Percentiles rank a stretch among this genome's conserved stretches.
Conservation (phyloP, 148 eudicot genomes). For the Simmondsia chinensis region DNA sequence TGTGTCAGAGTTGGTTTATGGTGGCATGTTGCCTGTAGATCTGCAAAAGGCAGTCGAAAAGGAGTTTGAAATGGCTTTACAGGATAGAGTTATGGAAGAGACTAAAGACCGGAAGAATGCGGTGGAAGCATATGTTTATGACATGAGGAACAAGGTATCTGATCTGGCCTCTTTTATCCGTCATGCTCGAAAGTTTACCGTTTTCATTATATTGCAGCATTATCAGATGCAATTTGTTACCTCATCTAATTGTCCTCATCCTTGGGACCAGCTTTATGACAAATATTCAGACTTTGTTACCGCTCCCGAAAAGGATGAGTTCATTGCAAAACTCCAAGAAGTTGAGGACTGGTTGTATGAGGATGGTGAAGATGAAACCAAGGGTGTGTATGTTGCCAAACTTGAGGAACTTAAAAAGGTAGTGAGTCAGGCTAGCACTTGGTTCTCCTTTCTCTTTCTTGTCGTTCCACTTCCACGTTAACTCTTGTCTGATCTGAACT, state of each 20-base stretch:
- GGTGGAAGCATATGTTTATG: constrained; percentile 88
- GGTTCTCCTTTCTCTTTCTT: no score
- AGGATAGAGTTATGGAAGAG: constrained; percentile 90
- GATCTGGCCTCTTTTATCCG: not conserved
- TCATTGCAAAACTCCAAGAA: constrained; percentile 61
- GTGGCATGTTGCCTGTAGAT: constrained; percentile 48
- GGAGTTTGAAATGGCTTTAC: constrained; percentile 95
- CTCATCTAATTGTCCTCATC: not conserved
- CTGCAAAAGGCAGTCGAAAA: constrained; percentile 80
- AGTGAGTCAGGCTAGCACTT: no score
- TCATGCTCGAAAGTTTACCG: no score
- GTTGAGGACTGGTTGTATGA: constrained; percentile 96
- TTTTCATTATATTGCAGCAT: no score
- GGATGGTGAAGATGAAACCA: constrained; percentile 95
- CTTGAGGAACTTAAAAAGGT: constrained; percentile 96
- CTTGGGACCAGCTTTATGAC: constrained; percentile 55
- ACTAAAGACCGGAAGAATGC: constrained; percentile 88
- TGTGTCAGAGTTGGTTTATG: constrained; percentile 57
- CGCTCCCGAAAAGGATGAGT: constrained; percentile 60
- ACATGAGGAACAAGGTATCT: constrained; percentile 81
- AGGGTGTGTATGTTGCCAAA: constrained; percentile 84
- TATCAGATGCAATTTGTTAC: no score
- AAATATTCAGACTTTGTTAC: constrained; percentile 67
- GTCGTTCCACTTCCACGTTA: no score
- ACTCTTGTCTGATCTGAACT: not conserved